Base-by-base conservation (phyloP, 805 yeast species). In the Hanseniaspora opuntiae region DNA sequence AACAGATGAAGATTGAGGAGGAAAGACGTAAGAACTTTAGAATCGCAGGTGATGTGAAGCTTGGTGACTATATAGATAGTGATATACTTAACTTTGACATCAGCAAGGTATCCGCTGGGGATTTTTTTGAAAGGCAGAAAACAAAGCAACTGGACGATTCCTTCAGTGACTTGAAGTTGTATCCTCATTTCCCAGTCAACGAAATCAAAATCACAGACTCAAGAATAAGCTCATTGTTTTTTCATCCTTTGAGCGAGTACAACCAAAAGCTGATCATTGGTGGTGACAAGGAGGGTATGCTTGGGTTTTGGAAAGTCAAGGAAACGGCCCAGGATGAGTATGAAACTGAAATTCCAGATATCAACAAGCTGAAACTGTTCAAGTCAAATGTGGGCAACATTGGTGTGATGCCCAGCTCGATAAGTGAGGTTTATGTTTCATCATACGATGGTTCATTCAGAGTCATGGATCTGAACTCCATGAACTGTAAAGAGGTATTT, bases 381-480 rank as follows among this genome's bases (percentile, higher is more conserved):
- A 81, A 89, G 0, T 80, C 82, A 47, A 75, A 86, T 14, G 76
- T 90, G 8, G 76, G 90, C 4, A 75, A 77, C 48, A 75, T 88
- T 33, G 71, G 75, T 14, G 74, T 81, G 35, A 77, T 78, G 45
- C 68, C 74, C 0, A 66, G 69, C 1, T 69, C 74, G 25, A 74
- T 79, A 9, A 70, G 76, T 24, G 76, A 78, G 56, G 72, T 90
- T 1, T 73, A 79, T 38, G 79, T 93, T 0, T 73, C 82, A 3
- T 82, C 95, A 3, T 90, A 90, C 63, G 98, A 90, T 67, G 97
- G 97, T 0, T 81, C 94, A 0, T 74, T 90, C 3, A 71, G 97
- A 55, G 65, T 73, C 24, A 71, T 86, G 49, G 95, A 90, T 64
- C 67, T 93, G 56, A 71, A 72, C 39, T 75, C 77, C 39, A 71